Conservation (phyloP, 2,329 filamentous ascomycete species). For the Amphichorda felina region DNA sequence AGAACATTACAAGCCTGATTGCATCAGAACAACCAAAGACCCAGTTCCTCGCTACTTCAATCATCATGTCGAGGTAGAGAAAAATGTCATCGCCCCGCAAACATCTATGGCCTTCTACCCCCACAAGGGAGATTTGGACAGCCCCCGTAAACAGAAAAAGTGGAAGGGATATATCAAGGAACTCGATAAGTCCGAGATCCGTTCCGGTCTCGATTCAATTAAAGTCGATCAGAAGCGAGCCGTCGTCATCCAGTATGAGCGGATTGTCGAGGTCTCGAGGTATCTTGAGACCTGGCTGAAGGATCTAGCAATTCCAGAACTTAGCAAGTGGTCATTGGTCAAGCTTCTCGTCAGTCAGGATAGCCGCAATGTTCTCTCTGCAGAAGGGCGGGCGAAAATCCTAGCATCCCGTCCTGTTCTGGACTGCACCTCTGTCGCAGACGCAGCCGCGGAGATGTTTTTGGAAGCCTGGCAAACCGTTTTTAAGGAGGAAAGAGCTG, state of each 20-base stretch:
- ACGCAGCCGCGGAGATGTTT: background rate
- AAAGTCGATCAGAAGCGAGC: conserved; percentile 37
- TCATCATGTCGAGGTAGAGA: conserved; percentile 47
- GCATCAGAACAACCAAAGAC: conserved; percentile 35
- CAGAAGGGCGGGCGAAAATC: background rate
- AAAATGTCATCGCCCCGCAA: conserved; percentile 47
- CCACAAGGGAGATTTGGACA: conserved; percentile 43
- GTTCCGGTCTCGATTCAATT: conserved; percentile 43
- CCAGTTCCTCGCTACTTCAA: conserved; percentile 47
- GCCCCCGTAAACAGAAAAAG: conserved; percentile 36
- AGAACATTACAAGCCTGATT: conserved; percentile 25
- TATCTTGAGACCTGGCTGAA: conserved; percentile 44
- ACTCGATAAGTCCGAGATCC: conserved; percentile 43
- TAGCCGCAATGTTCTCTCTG: background rate
- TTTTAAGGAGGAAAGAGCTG: conserved; percentile 1
- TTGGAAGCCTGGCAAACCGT: conserved; percentile 1
- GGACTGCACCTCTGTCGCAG: background rate
- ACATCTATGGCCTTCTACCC: conserved; percentile 50
- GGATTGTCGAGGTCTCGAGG: conserved; percentile 35
- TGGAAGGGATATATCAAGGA: conserved; percentile 46
- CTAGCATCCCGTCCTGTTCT: background rate
- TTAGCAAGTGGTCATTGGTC: conserved; percentile 29
- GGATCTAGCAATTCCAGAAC: conserved; percentile 34
- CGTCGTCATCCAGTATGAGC: conserved; percentile 37
- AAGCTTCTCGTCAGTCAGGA: background rate